A percentile compares a stretch with the other conserved stretches of the same genome.
Evolutionary conservation across 257 asterid species (phyloP).

Genomic region (Ehretia macrophylla): DNA sequence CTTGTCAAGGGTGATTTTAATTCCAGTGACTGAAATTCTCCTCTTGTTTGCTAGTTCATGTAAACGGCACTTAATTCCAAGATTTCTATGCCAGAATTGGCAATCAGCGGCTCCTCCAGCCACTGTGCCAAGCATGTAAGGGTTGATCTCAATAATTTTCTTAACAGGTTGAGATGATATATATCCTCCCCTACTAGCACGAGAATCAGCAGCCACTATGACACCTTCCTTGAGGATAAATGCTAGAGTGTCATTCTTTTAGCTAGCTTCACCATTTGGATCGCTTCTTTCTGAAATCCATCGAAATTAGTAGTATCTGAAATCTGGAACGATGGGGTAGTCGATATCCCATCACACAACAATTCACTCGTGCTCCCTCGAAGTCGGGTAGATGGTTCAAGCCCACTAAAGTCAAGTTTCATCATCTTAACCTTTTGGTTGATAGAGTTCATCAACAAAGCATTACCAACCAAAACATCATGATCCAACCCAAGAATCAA

Average conservation of each 20-base stretch:
- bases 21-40: slow-evolving; percentile 86
- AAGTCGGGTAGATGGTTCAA: slow-evolving; percentile 50
- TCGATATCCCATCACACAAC: no score
- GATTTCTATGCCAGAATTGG: slow-evolving; percentile 87
- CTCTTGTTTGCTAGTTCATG: slow-evolving; percentile 94
- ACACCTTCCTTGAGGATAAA: slow-evolving; percentile 86
- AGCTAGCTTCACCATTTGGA: slow-evolving; percentile 96
- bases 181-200: no score
- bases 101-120: slow-evolving; percentile 98
- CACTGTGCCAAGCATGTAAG: slow-evolving; percentile 93
- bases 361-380: slow-evolving; percentile 31
- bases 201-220: slow-evolving; percentile 95
- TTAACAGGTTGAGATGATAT: no score
- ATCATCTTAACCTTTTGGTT: no score
- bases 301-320: no score
- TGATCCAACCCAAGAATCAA: no score
- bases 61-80: slow-evolving; percentile 86
- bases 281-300: no score
- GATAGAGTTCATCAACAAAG: no score
- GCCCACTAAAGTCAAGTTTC: slow-evolving; percentile 72
- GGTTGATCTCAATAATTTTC: no score
- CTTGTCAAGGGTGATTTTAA: no score
- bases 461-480: no score
- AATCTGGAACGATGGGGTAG: no score
- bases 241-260: slow-evolving; percentile 87